Evolutionary conservation across 768 basidiomycete species (phyloP).

Genomic region (Ramaria sp.): DNA sequence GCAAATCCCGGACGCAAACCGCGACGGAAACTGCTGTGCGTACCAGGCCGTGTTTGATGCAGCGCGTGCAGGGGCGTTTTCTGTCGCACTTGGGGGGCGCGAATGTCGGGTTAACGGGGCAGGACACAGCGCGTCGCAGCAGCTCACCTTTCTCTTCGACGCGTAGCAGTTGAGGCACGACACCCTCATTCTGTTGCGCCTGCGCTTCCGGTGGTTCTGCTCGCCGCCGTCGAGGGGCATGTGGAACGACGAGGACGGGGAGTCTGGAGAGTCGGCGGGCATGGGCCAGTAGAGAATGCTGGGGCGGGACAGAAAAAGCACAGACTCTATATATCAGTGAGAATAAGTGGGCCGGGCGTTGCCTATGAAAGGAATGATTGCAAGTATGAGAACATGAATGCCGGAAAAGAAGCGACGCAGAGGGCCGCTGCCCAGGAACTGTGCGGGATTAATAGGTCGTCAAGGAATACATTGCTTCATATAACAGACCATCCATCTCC

Average conservation of each 20-base stretch:
- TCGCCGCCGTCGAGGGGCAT: constrained; percentile 10
- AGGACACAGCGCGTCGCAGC: constrained; percentile 12
- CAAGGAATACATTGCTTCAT: background rate
- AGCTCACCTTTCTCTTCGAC: constrained; percentile 74
- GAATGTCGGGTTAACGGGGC: background rate
- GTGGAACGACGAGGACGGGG: background rate
- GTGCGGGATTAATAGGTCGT: background rate
- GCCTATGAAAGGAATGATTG: background rate
- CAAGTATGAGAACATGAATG: background rate
- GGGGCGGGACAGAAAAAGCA: background rate
- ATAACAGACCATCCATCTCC: background rate
- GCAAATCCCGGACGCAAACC: too few species aligned
- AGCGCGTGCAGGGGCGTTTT: constrained; percentile 83
- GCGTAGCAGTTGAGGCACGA: constrained; percentile 85
- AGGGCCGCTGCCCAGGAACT: background rate
- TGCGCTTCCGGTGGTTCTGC: constrained; percentile 49
- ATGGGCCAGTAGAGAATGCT: background rate
- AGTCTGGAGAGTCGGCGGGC: background rate
- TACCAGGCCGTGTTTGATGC: constrained; percentile 83
- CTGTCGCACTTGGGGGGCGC: constrained; percentile 76
- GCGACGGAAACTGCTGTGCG: too few species aligned
- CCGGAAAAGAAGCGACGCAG: background rate
- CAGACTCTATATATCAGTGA: background rate
- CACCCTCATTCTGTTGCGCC: constrained; percentile 87
- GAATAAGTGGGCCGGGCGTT: background rate